A percentile compares a stretch with the other conserved stretches of the same genome.
Conservation (phyloP, 163 green algal species). For the Chloromonas sp. region DNA sequence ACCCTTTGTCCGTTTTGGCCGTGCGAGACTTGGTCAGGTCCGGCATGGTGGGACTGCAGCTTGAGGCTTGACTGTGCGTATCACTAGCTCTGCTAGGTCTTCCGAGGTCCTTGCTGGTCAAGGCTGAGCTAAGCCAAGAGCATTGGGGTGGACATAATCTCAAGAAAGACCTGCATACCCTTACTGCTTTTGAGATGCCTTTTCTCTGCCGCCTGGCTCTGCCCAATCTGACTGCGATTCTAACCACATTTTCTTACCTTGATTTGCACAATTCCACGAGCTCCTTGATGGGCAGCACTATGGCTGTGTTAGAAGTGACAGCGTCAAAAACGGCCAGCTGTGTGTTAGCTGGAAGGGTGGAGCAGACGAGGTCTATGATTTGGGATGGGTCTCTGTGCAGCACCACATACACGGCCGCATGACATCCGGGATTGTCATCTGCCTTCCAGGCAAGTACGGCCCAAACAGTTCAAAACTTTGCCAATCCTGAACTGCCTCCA, state of each 20-base stretch:
- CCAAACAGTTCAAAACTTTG: neutral
- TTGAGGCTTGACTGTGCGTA: too few species aligned
- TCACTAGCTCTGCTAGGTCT: too few species aligned
- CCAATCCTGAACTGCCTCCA: too few species aligned
- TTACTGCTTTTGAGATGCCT: neutral
- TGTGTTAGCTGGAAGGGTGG: slow-evolving; percentile 33
- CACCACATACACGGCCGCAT: neutral
- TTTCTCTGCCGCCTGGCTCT: too few species aligned
- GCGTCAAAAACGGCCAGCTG: slow-evolving; percentile 59
- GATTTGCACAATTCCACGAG: slow-evolving; percentile 45
- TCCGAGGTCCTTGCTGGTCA: too few species aligned
- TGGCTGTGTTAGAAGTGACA: slow-evolving; percentile 61
- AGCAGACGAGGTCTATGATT: slow-evolving; percentile 38
- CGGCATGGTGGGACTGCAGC: too few species aligned
- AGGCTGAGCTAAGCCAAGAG: too few species aligned
- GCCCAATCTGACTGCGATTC: neutral
- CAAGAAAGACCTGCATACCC: too few species aligned
- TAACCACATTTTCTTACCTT: slow-evolving; percentile 24
- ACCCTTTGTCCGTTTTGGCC: too few species aligned
- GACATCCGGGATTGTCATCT: too few species aligned
- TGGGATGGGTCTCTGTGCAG: slow-evolving; percentile 9
- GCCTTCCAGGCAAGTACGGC: slow-evolving; percentile 1
- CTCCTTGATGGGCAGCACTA: slow-evolving; percentile 49
- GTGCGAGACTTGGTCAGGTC: too few species aligned
- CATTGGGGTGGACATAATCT: too few species aligned